A percentile compares a stretch with the other conserved stretches of the same genome.
Conservation (phyloP, 2,329 filamentous ascomycete genomes). For the Truncatella angustata region DNA sequence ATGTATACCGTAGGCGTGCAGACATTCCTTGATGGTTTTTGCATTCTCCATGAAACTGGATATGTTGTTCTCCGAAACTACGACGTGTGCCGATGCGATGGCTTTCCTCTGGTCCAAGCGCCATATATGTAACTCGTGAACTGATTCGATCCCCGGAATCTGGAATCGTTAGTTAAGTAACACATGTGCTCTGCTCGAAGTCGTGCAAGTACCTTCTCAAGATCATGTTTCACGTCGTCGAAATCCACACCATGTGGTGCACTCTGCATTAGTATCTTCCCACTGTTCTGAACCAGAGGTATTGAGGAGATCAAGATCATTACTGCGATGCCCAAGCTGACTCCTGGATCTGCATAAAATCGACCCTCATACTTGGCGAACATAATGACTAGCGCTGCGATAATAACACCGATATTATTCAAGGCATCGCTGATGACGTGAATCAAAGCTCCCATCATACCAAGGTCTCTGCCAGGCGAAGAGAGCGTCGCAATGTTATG, state of each 20-base stretch:
- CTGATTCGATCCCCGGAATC: conserved; percentile 64
- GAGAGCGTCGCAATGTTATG: conserved; percentile 35
- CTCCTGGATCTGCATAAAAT: conserved; percentile 71
- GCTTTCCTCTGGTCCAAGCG: conserved; percentile 67
- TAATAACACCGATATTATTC: conserved; percentile 75
- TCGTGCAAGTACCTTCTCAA: conserved; percentile 69
- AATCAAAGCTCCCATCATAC: conserved; percentile 67
- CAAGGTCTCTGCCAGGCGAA: conserved; percentile 56
- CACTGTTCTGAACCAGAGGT: conserved; percentile 60
- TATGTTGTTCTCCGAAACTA: conserved; percentile 57
- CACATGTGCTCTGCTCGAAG: too few relatives aligned
- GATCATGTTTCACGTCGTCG: conserved; percentile 64
- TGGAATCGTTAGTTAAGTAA: conserved; percentile 24
- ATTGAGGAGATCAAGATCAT: conserved; percentile 67
- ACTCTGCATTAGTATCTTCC: conserved; percentile 66
- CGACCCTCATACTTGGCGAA: conserved; percentile 52
- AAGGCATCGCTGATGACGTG: conserved; percentile 72
- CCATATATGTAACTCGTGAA: conserved; percentile 76
- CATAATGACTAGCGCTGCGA: conserved; percentile 70
- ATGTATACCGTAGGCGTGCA: conserved; percentile 73
- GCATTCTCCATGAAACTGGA: conserved; percentile 59
- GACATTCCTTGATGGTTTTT: conserved; percentile 62
- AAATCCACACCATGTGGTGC: conserved; percentile 59
- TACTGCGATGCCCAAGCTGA: conserved; percentile 67
- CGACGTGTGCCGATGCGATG: conserved; percentile 68